Base-by-base conservation (phyloP, 805 yeast species). In the Dipodascus albidus region DNA sequence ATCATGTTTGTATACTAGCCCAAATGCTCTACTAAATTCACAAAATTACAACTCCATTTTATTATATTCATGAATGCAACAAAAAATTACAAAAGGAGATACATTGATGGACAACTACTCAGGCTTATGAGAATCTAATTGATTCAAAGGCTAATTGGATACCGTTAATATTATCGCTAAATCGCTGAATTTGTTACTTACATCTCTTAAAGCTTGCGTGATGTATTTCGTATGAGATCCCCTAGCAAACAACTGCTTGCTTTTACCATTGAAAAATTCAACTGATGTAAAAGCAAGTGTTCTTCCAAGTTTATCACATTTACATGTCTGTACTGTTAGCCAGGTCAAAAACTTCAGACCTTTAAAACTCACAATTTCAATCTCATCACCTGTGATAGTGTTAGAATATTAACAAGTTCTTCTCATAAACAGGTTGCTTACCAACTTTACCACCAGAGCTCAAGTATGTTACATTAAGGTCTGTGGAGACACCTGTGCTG, bases 161-260 rank as follows among this genome's bases (percentile, higher is more conserved):
- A n/a, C 19, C 8, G 22, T 17, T n/a, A 17, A 8, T 14, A 9
- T 20, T 20, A 33, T 33, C 15, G 47, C 11, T 41, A 41, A 17
- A 27, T 6, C 6, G 9, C 6, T 27, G 33, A 27, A 27, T n/a
- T 4, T 4, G 23, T 50, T 14, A 57, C 70, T 58, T 55, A 67
- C 70, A 53, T 70, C 68, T 23, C 64, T 66, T 54, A 60, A 53
- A 1, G 75, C 75, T 15, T 56, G 58, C 3, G 67, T 65, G 41
- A 72, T 62, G 55, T 69, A 69, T 58, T 72, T 72, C 11, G 76
- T 72, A 58, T 72, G 76, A 31, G 68, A 65, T 3, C 76, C 76
- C 6, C 74, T 57, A 15, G 77, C 76, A 55, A 69, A 64, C 53
- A 68, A 51, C 19, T 21, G 31, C 27, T n/a, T 47, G 9, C 14